Base-by-base conservation (phyloP, 768 basidiomycete species). In the Lactarius deliciosus region DNA sequence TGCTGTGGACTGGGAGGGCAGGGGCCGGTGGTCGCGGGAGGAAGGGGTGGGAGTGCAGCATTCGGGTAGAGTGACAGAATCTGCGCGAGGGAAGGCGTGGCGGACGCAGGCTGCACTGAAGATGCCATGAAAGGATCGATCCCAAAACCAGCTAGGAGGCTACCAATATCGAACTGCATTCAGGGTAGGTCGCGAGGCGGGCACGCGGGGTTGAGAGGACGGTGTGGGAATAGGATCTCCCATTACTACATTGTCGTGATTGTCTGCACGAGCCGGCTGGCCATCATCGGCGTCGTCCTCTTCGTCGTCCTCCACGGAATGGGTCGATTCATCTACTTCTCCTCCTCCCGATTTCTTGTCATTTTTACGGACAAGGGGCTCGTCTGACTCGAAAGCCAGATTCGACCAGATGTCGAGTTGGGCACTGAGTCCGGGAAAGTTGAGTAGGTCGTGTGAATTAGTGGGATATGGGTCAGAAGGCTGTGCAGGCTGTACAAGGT, bases 391-490 rank as follows among this genome's bases (percentile, higher is more conserved):
- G 74, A 94, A 94, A 9, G 86, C 77, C 64, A 94, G 81, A 76
- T 91, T 87, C 16, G 90, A 89, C 93, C 93, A 94, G 62, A 94
- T 80, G 75, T 89, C 88, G 61, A 92, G 86, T 74, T 91, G 90
- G 0, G 90, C 87, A 22, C 82, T 81, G 63, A 93, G 81, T 77
- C 94, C 92, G 13, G 89, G 87, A 73, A 86, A 90, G 0, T 84
- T 77, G 67, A 91, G 82, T 30, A 91, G 80, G 66, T 90, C 87
- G 74, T 85, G 83, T 34, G 76, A 13, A 68, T 80, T 76, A 9
- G 73, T 70, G 50, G 74, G 62, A 20, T 75, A 76, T 0, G 74
- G 73, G 70, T 82, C 80, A 6, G 78, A 71, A 18, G 80, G 71
- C 20, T 76, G 74, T n/a, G 77, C 72, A 50, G 87, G 82, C 55